A percentile compares a stretch with the other conserved stretches of the same genome.
Conservation (phyloP, 2,329 filamentous ascomycete species). For the Claviceps paspali region DNA sequence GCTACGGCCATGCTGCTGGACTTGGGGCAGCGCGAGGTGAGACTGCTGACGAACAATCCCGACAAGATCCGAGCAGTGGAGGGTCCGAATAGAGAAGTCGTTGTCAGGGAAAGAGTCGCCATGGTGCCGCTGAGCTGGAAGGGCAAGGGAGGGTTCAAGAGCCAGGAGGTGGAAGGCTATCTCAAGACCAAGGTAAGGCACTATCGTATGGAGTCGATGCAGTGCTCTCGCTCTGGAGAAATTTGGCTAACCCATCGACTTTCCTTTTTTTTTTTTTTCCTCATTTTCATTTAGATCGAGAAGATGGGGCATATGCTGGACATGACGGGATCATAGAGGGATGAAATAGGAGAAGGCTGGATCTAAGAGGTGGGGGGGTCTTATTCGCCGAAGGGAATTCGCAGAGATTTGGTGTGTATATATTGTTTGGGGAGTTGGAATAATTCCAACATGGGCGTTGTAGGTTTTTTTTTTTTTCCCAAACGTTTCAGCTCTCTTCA, state of each 20-base stretch:
- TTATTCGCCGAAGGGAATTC: no score
- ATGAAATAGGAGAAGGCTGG: neutral
- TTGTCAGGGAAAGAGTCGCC: slow-evolving; percentile 76
- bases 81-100: slow-evolving; percentile 73
- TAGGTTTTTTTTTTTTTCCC: no score
- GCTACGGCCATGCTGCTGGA: slow-evolving; percentile 89
- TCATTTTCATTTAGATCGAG: slow-evolving; percentile 47
- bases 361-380: no score
- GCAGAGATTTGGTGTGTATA: no score
- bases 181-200: slow-evolving; percentile 76
- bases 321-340: slow-evolving; percentile 22
- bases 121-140: slow-evolving; percentile 96
- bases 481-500: no score
- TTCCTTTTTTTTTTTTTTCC: neutral
- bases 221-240: no score
- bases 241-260: neutral
- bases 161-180: slow-evolving; percentile 85
- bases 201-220: no score
- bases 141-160: slow-evolving; percentile 66
- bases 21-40: slow-evolving; percentile 62
- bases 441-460: no score
- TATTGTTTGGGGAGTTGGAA: no score
- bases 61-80: slow-evolving; percentile 94
- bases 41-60: slow-evolving; percentile 88
- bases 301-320: slow-evolving; percentile 76